Evolutionary conservation across 1,284 basidiomycete genomes (phyloP), one percentile per base, ranked within the genome.

Genomic region (Puccinia coronata): DNA sequence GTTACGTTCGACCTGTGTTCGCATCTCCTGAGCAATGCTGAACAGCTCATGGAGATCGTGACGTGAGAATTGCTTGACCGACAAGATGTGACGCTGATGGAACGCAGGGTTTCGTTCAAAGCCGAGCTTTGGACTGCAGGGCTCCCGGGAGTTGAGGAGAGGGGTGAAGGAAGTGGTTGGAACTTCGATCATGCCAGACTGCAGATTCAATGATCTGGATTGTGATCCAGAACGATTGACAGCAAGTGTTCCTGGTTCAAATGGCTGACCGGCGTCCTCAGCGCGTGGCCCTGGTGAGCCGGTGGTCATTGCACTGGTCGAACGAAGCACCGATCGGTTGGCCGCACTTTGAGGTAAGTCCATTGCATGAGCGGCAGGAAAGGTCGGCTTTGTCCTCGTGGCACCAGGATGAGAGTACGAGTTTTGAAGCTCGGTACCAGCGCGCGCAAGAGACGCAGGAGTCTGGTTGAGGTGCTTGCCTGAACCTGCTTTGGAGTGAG

Each of bases 11-110:
- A 98, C 95, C 85, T 95, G 93, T 49, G 94, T 89, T 76, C 95
- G 92, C 94, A 99, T 96, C 88, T 99, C 97, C 84, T 95, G 92
- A 1, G 97, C 96, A 69, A 98, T 88, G 81, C 93, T 92, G 89
- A 99, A 99, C 59, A 99, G 90, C 82, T 94, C 92, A 86, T 99
- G 94, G 80, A 98, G 89, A 85, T 99, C 96, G 69, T 92, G 91
- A 82, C 94, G 91, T 59, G 89, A 91, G 87, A 99, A 96, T 85
- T 98, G 95, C 86, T 95, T 96, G 83, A 98, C 96, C 0, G 94
- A 92, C 23, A 99, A 90, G 82, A 99, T 96, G 87, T 98, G 94
- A 72, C 94, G 92, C 81, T 94, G 90, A 83, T 92, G 88, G 90
- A 93, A 92, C 34, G 93, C 89, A 6, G 84, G 83, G 83, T 85